Base-by-base conservation (phyloP, 352 stramenopile genomes). In the Aphanomyces astaci region DNA sequence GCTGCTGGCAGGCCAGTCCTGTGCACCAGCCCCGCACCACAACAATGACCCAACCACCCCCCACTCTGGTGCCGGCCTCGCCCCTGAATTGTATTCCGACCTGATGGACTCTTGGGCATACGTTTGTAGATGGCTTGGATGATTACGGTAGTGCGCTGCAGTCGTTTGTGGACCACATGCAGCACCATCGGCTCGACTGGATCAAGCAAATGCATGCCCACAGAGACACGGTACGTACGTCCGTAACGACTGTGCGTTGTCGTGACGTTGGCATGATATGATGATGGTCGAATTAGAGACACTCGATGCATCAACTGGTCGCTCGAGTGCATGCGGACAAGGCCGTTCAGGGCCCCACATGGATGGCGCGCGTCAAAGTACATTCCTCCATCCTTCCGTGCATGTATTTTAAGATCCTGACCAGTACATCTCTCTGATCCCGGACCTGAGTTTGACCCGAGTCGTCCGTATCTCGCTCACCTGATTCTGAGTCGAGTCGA, bases 21-120 rank as follows among this genome's bases (percentile, higher is more conserved):
- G 53, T 43, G 15, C 55, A 71, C 48, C 51, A 64, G 4, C 40
- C 25, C 55, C 76, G 74, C 49, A 80, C 81, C 43, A 51, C n/a
- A 19, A 51, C n/a, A 51, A n/a, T n/a, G n/a, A n/a, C n/a, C n/a
- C n/a, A n/a, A n/a, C n/a, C n/a, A n/a, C n/a, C n/a, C n/a, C n/a
- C n/a, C n/a, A n/a, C n/a, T n/a, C n/a, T n/a, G n/a, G n/a, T n/a
- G n/a, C n/a, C n/a, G n/a, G n/a, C n/a, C n/a, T n/a, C n/a, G n/a
- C n/a, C n/a, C n/a, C n/a, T n/a, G n/a, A n/a, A n/a, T n/a, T n/a
- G n/a, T n/a, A n/a, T n/a, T n/a, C 24, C 52, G 17, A 59, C 15
- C 52, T 15, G 4, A 31, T 25, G 1, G 17, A 63, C 22, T 48
- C 54, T n/a, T 63, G 39, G 39, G 17, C n/a, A n/a, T n/a, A n/a